Base-by-base conservation (phyloP, 768 basidiomycete species). In the Boletus pseudo-olivaceus region DNA sequence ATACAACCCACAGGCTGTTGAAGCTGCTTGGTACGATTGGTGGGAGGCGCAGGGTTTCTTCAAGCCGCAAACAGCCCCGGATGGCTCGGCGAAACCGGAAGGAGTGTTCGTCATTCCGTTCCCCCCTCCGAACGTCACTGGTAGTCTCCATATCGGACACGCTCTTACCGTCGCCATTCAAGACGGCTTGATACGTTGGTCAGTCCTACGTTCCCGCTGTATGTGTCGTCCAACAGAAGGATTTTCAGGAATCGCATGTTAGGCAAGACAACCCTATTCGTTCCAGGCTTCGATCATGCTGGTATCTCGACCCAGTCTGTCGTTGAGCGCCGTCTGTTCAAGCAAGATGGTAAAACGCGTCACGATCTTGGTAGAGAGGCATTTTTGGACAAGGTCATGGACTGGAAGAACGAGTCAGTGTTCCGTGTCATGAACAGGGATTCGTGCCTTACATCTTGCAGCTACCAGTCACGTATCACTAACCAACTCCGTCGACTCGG, bases 241-340 rank as follows among this genome's bases (percentile, higher is more conserved):
- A 19, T 27, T 27, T 15, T 17, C 51, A 93, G 91, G 93, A 93
- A 94, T 69, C 92, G 96, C 33, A 99, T 98, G 97, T 75, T 88
- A 38, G 96, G 96, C 2, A 90, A 86, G 73, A 92, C 91, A 10
- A 88, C 90, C 0, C 76, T 98, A 1, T 98, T 88, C 65, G 82
- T 86, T 2, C 97, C 97, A 0, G 97, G 97, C 15, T 99, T 95
- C 66, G 97, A 99, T 72, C 97, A 99, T 64, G 97, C 97, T 0
- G 95, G 96, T 53, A 98, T 99, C 56, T 95, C 95, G 0, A 98
- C 97, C 0, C 97, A 99, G 72, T 91, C 91, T 42, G 96, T 99
- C 15, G 96, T 98, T 1, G 97, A 98, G 70, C 93, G 93, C 70
- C 81, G 94, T 17, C 66, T 98, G 33, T 88, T 82, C 76, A 99